phyloP scores from a whole-genome alignment of 106 monocot species.

The Xerophyta viscosa region DNA sequence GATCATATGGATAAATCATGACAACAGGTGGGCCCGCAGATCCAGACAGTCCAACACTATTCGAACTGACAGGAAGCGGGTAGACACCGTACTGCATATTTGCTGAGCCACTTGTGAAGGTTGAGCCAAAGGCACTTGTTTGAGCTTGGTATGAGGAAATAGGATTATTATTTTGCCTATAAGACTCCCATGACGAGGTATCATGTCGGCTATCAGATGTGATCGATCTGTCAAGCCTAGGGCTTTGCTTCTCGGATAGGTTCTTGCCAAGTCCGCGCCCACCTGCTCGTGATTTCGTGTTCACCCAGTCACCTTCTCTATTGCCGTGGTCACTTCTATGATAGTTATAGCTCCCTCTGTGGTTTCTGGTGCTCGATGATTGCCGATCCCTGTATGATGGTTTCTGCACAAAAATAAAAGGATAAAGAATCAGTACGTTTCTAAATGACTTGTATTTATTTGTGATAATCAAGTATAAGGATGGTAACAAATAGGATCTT shows the following conservation, averaged over 20 bases:
- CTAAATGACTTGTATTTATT: not conserved
- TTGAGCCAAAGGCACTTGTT: slow-evolving; percentile 22
- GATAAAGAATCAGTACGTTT: not conserved
- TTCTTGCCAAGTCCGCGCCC: slow-evolving; percentile 27
- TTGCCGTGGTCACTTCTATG: slow-evolving; percentile 30
- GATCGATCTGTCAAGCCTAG: slow-evolving; percentile 15
- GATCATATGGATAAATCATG: slow-evolving; percentile 53
- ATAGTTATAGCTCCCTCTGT: slow-evolving; percentile 33
- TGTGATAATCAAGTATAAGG: not conserved
- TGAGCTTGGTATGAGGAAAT: slow-evolving; percentile 13
- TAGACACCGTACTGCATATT: slow-evolving; percentile 36
- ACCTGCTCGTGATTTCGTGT: slow-evolving; percentile 31
- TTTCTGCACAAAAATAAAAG: slow-evolving; percentile 32
- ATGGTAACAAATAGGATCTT: not conserved
- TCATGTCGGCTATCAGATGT: slow-evolving; percentile 23
- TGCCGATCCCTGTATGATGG: slow-evolving; percentile 44
- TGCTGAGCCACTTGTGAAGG: slow-evolving; percentile 13
- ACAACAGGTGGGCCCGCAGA: slow-evolving; percentile 24
- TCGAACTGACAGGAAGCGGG: slow-evolving; percentile 25
- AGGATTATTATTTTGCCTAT: slow-evolving; percentile 27
- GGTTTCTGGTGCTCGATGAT: slow-evolving; percentile 36
- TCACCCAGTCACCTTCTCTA: slow-evolving; percentile 63
- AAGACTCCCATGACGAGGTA: slow-evolving; percentile 26
- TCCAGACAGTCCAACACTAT: slow-evolving; percentile 15
- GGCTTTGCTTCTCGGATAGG: slow-evolving; percentile 32